Evolutionary conservation across 1,284 basidiomycete species (phyloP).

Genomic region (Exobasidium cylindrosporum): DNA sequence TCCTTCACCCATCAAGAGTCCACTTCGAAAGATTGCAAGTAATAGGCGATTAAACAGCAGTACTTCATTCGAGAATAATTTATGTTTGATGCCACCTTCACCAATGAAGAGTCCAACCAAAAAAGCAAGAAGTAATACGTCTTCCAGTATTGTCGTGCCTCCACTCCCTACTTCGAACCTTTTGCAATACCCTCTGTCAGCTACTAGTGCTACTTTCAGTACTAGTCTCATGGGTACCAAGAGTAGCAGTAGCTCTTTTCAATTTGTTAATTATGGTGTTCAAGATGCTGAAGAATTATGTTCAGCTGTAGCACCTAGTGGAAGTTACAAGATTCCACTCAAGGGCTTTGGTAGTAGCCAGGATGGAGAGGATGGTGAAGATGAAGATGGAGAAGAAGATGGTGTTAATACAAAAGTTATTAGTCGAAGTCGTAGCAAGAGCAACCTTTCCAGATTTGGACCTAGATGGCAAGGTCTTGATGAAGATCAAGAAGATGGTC

Average conservation of each 20-base stretch:
- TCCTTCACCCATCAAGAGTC: not conserved
- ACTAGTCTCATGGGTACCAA: too few relatives aligned
- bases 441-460: not conserved
- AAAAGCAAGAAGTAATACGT: not conserved
- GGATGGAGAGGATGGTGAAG: conserved; percentile 1
- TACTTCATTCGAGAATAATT: not conserved
- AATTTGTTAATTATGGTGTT: conserved; percentile 53
- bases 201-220: not conserved
- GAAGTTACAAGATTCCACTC: conserved; percentile 48
- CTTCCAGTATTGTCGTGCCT: not conserved
- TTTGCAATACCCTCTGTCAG: not conserved
- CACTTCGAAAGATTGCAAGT: conserved; percentile 14
- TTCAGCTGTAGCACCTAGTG: conserved; percentile 48
- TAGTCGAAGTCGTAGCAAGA: not conserved
- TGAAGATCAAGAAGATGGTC: not conserved
- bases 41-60: conserved; percentile 3
- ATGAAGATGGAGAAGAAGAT: not conserved
- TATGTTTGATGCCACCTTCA: not conserved
- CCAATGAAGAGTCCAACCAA: not conserved
- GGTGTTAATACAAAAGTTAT: not conserved
- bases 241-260: conserved; percentile 12
- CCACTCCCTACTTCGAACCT: not conserved
- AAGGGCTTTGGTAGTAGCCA: conserved; percentile 28
- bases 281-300: conserved; percentile 53
- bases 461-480: conserved; percentile 2